phyloP scores from a whole-genome alignment of 2,329 filamentous ascomycete genomes.

The Penicillium sp. region DNA sequence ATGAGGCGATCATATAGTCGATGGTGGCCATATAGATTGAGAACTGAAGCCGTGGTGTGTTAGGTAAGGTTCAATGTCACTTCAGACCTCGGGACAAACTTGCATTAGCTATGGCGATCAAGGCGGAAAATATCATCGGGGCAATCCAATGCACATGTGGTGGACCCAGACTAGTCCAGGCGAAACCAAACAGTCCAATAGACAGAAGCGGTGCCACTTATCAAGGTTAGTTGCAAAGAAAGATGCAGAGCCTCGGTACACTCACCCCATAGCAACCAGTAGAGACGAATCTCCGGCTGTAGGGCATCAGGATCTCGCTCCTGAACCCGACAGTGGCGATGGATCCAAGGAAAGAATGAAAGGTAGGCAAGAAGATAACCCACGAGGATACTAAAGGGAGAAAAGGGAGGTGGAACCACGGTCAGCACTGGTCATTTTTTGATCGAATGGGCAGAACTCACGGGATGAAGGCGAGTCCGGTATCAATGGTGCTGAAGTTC shows the following conservation, averaged over 20 bases:
- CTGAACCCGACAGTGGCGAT: slow-evolving; percentile 38
- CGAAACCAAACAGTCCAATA: slow-evolving; percentile 58
- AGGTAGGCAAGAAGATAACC: slow-evolving; percentile 56
- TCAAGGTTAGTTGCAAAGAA: neutral
- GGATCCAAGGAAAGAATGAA: slow-evolving; percentile 52
- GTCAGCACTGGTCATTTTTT: neutral
- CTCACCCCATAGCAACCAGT: slow-evolving; percentile 52
- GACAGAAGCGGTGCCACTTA: slow-evolving; percentile 53
- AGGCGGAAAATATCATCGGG: slow-evolving; percentile 54
- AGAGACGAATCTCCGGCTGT: slow-evolving; percentile 59
- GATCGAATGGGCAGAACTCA: slow-evolving; percentile 24
- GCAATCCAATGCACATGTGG: slow-evolving; percentile 54
- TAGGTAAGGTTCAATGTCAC: neutral
- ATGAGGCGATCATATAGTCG: slow-evolving; percentile 63
- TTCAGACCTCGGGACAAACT: slow-evolving; percentile 11
- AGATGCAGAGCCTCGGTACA: neutral
- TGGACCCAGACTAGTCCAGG: slow-evolving; percentile 55
- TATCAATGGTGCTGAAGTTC: slow-evolving; percentile 49
- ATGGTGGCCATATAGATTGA: slow-evolving; percentile 60
- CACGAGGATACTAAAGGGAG: slow-evolving; percentile 40
- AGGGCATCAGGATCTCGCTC: slow-evolving; percentile 44
- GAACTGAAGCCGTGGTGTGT: slow-evolving; percentile 20
- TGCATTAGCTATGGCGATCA: slow-evolving; percentile 60
- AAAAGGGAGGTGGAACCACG: neutral
- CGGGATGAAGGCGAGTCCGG: slow-evolving; percentile 53